Base-by-base conservation (phyloP, 2,329 filamentous ascomycete species). In the Botrytis galanthina region DNA sequence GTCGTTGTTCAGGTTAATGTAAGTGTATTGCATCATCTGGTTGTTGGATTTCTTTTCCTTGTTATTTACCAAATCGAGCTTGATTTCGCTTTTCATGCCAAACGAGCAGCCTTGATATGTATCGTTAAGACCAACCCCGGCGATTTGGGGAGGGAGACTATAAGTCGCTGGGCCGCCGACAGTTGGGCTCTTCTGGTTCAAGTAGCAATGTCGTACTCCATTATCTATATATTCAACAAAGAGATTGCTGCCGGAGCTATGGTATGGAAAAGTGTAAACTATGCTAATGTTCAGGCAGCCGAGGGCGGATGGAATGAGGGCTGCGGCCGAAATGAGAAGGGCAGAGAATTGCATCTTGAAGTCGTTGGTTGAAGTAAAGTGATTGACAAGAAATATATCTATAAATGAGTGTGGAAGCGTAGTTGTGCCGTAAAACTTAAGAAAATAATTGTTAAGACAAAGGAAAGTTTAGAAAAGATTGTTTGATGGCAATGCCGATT, bases 321-420 rank as follows among this genome's bases (percentile, higher is more conserved):
- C 37, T 63, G 26, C 61, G 26, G n/a, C 37, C 14, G 37, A 63
- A 22, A 63, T 20, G 39, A 63, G 37, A 63, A 63, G 16, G 8
- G 61, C 44, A 63, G 61, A 63, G 39, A 63, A 63, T 63, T 63
- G 61, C 61, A 63, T 63, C 4, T 29, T 63, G 37, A 63, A 42
- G 18, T 63, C 9, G 61, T 42, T 63, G 26, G 4, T 22, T 10
- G 57, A 32, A 44, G 26, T 44, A 26, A 63, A 44, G 61, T 22
- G 37, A 63, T 22, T 44, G 61, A 29, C 26, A 42, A 44, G n/a
- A 63, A 20, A 29, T 29, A n/a, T 29, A 0, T 63, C 22, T 44
- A 12, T 20, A 29, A 63, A 61, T 22, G 61, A 63, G n/a, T 63
- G 37, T 63, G 16, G 2, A 42, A 39, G 61, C 18, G 18, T 20